Base-by-base conservation (phyloP, 768 basidiomycete genomes). In the Lentinula sp. region DNA sequence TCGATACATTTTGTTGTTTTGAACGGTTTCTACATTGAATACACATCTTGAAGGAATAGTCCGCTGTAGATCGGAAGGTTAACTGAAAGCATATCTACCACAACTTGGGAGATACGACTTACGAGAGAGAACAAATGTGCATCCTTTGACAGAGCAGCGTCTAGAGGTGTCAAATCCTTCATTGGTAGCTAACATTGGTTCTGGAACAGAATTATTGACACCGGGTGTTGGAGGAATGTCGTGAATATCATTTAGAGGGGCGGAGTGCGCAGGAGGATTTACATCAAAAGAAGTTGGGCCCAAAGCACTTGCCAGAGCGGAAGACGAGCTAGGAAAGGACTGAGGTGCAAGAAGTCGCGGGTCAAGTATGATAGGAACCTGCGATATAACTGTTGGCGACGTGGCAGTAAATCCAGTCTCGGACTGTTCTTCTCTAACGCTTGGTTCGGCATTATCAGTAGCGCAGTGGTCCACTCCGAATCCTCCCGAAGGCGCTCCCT, bases 101-200 rank as follows among this genome's bases (percentile, higher is more conserved):
- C 28, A 28, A 28, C 23, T 28, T 3, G 28, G 64, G 55, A 55
- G 65, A 67, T 64, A 66, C 50, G 48, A 54, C 60, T 10, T 66
- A 66, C 80, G 75, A 23, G 76, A 69, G 33, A 85, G 74, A 59
- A 76, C 65, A 4, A 69, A 69, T 64, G 80, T 83, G 69, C 84
- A 85, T 12, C 82, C 83, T 68, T 81, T 82, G 60, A 83, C 81
- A 2, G 84, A 81, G 63, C 83, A 84, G 53, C 71, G 74, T 6
- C 81, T 75, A 3, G 72, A 67, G 36, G 13, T 28, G n/a, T 37
- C n/a, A 9, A 20, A 15, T 12, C 37, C 41, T 9, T 28, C 9
- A 45, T 28, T 59, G 32, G 28, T 15, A 45, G n/a, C 28, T n/a
- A 33, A 2, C 56, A 23, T 32, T 51, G 39, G 39, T 9, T 32